phyloP scores from a whole-genome alignment of 306 rosid species.

The Quercus agrifolia region DNA sequence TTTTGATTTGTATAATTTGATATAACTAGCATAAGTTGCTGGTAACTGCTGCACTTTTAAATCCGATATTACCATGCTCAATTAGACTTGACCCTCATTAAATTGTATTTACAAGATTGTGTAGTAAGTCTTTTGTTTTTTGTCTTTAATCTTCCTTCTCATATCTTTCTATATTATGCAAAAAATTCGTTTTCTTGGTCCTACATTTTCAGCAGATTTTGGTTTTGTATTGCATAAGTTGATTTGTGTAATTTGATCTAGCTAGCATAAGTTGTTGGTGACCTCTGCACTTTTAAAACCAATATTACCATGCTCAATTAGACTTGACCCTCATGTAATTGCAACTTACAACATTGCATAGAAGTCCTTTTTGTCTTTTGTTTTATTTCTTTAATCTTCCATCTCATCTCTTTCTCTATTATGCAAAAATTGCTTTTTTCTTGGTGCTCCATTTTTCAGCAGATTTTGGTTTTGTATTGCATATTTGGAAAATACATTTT shows the following conservation, averaged over 20 bases:
- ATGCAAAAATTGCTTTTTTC: background rate
- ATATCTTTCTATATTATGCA: background rate
- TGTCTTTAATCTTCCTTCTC: background rate
- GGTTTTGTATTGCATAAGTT: background rate
- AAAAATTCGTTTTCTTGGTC: background rate
- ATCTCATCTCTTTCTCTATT: background rate
- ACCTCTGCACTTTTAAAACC: background rate
- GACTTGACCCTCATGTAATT: slow-evolving; percentile 7
- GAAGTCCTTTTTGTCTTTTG: slow-evolving; percentile 9
- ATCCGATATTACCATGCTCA: background rate
- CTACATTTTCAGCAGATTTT: background rate
- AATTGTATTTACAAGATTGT: slow-evolving; percentile 1
- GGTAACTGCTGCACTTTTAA: background rate
- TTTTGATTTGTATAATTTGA: slow-evolving; percentile 2
- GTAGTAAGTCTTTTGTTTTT: background rate
- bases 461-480: background rate
- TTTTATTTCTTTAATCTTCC: background rate
- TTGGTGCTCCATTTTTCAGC: background rate
- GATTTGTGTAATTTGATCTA: background rate
- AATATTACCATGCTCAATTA: slow-evolving; percentile 8
- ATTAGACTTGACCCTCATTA: slow-evolving; percentile 11
- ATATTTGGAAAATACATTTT: background rate
- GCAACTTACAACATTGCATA: background rate
- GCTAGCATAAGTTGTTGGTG: background rate
- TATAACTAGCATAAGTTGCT: background rate